phyloP scores from a whole-genome alignment of 306 rosid genomes.

The Cucurbita pepo region DNA sequence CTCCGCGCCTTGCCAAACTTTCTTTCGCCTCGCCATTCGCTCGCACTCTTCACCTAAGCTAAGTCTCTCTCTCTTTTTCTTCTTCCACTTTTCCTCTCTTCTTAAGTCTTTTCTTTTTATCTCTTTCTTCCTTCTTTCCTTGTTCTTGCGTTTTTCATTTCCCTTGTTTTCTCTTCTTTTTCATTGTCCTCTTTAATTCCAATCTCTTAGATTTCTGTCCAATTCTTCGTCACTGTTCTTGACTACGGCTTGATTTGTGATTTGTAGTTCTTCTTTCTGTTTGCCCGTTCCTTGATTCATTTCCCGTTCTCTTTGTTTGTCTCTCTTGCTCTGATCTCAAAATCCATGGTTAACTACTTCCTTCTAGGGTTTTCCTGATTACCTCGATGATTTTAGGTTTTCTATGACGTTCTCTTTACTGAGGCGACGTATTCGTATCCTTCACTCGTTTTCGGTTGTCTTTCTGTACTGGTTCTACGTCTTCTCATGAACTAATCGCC shows the following conservation, averaged over 20 bases:
- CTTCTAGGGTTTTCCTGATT: slow-evolving; percentile 1
- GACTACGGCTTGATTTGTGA: neutral
- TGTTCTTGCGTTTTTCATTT: neutral
- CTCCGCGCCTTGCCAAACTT: neutral
- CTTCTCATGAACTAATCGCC: slow-evolving; percentile 39
- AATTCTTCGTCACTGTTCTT: neutral
- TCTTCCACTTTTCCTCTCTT: neutral
- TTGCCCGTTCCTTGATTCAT: neutral
- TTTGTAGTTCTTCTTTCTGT: neutral
- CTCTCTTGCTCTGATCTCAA: neutral
- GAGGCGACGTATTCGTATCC: slow-evolving; percentile 33
- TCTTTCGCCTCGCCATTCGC: slow-evolving; percentile 1
- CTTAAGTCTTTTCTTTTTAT: neutral
- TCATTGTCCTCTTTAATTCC: neutral
- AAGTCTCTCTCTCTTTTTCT: neutral
- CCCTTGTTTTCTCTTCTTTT: neutral
- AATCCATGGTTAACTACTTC: neutral
- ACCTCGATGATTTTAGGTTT: slow-evolving; percentile 22
- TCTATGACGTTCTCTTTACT: slow-evolving; percentile 21
- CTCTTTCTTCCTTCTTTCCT: neutral
- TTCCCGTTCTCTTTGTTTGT: neutral
- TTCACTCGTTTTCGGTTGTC: slow-evolving; percentile 44
- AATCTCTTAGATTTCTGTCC: neutral
- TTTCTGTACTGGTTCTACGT: slow-evolving; percentile 62
- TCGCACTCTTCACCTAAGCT: neutral